Percentiles rank a stretch among this genome's conserved stretches.
These are phyloP conservation scores for Dillenia turbinata DNA, from an alignment of 164 flowering plant species.

Conservation along the genomic window DNA sequence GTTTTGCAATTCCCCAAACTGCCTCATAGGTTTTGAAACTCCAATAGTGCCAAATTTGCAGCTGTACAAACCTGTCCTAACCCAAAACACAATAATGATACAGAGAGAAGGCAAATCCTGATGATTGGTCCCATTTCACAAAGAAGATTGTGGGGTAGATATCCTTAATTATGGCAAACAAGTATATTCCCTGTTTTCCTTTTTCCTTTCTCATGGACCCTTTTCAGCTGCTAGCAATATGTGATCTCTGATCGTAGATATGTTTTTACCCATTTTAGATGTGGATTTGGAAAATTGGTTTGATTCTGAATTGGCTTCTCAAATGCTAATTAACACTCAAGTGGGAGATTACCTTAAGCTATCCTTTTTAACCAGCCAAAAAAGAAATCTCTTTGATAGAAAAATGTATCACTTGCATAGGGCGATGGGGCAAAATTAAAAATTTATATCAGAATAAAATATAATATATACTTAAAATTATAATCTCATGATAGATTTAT, in stretches of 20 bases:
- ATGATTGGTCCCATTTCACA: slow-evolving; percentile 14
- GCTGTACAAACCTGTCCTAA: neutral
- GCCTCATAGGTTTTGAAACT: neutral
- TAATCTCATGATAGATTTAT: too few species aligned
- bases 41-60: neutral
- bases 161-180: slow-evolving; percentile 1
- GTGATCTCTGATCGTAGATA: neutral
- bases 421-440: too few species aligned
- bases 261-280: neutral
- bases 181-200: too few species aligned
- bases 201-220: neutral
- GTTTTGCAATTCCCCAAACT: neutral
- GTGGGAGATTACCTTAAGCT: too few species aligned
- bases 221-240: slow-evolving; percentile 13
- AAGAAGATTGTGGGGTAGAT: slow-evolving; percentile 10
- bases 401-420: too few species aligned
- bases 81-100: slow-evolving; percentile 5
- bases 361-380: too few species aligned
- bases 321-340: too few species aligned
- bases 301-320: too few species aligned
- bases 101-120: slow-evolving; percentile 2
- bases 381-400: too few species aligned
- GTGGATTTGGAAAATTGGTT: too few species aligned
- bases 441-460: too few species aligned
- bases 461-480: too few species aligned